phyloP scores from a whole-genome alignment of 495 filamentous ascomycete genomes.

The Talaromyces trachyspermus region DNA sequence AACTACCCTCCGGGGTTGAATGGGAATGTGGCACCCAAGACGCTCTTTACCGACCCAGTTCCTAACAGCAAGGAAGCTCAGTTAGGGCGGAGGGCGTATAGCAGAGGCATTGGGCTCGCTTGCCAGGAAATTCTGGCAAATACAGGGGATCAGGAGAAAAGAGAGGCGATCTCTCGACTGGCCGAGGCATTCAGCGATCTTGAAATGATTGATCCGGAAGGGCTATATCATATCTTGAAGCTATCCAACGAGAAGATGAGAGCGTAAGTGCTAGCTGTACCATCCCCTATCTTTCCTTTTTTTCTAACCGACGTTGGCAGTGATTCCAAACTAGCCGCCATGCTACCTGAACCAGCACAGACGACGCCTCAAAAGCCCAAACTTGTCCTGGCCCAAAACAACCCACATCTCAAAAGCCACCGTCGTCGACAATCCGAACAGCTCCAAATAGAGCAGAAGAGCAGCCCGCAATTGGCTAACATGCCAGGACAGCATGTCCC shows the following conservation, averaged over 20 bases:
- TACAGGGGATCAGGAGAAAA: constrained; percentile 63
- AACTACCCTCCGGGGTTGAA: constrained; percentile 28
- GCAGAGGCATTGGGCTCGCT: constrained; percentile 67
- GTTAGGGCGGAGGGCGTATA: constrained; percentile 70
- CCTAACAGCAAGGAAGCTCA: constrained; percentile 65
- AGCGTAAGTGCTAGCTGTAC: constrained; percentile 24
- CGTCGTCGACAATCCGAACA: constrained; percentile 59
- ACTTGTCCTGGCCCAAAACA: constrained; percentile 70
- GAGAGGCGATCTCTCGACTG: constrained; percentile 71
- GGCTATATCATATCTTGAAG: constrained; percentile 74
- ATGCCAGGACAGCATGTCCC: constrained; percentile 43
- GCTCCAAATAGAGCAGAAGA: constrained; percentile 27
- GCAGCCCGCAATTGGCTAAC: constrained; percentile 27
- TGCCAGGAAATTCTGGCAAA: constrained; percentile 79
- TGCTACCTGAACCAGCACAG: constrained; percentile 36
- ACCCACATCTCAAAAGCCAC: constrained; percentile 77
- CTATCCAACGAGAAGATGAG: constrained; percentile 56
- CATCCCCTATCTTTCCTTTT: not conserved
- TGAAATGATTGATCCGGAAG: constrained; percentile 84
- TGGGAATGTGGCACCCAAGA: constrained; percentile 39
- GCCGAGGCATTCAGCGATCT: constrained; percentile 78
- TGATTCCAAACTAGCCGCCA: constrained; percentile 44
- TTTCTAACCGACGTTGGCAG: constrained; percentile 16
- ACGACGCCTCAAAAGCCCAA: constrained; percentile 49
- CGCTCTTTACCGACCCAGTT: constrained; percentile 18